Conservation (phyloP, 2,329 filamentous ascomycete species). For the Sporothrix pseudoabietina region DNA sequence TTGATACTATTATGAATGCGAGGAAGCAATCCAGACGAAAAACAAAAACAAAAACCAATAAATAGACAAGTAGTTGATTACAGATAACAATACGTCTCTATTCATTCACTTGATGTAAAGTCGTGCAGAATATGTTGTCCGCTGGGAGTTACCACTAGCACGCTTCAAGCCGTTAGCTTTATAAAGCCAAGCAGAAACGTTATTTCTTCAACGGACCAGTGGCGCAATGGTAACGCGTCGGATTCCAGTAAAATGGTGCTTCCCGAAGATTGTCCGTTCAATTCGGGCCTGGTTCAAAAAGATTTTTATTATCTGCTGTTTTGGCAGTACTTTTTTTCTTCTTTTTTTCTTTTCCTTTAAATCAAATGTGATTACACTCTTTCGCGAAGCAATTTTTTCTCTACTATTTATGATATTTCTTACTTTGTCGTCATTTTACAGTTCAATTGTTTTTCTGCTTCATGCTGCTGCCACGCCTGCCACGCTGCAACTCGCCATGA, state of each 20-base stretch:
- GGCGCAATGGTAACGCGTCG: conserved; percentile 33
- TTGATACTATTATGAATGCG: too few relatives aligned
- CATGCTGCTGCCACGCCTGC: background rate
- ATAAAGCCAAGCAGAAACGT: background rate
- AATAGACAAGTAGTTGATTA: too few relatives aligned
- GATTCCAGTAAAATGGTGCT: conserved; percentile 31
- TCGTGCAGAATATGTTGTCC: background rate
- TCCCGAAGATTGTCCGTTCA: conserved; percentile 33
- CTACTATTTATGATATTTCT: background rate
- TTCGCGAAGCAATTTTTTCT: background rate
- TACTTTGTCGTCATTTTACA: background rate
- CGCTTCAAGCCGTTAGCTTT: background rate
- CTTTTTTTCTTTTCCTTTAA: too few relatives aligned
- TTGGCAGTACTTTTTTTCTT: background rate
- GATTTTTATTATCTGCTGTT: background rate
- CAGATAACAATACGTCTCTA: background rate
- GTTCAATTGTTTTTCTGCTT: background rate
- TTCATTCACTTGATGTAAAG: background rate
- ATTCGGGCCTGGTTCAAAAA: conserved; percentile 31
- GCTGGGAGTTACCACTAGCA: too few relatives aligned
- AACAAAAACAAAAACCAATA: too few relatives aligned
- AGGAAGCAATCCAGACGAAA: too few relatives aligned
- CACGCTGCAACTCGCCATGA: background rate
- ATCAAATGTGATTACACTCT: background rate
- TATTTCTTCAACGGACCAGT: conserved; percentile 24